Evolutionary conservation across 106 monocot species (phyloP), one percentile per base, ranked within the genome.

Genomic region (Allium cepa): DNA sequence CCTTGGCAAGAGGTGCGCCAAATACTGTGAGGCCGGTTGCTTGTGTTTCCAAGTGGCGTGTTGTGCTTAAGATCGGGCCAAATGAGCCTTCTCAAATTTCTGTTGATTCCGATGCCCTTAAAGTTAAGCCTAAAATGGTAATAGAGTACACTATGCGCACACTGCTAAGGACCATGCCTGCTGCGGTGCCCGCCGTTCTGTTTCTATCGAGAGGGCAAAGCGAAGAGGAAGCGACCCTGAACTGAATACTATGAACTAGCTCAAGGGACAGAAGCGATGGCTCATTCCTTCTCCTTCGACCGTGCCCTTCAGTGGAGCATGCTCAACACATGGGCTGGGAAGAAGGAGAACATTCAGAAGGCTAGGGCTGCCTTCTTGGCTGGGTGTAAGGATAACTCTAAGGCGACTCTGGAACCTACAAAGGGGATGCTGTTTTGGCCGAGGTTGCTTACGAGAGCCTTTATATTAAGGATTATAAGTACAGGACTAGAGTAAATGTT

Each of bases 351-450:
- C 16, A 26, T 83, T 8, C 55, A 78, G 75, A 83, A 83, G 71
- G 82, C 82, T 4, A 51, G 67, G 66, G 78, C 78, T 10, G 82
- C 78, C 0, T 75, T 83, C 66, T 78, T 83, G 53, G 57, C 75
- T 7, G 73, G 82, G 78, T 83, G 82, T 74, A 83, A 83, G 82
- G 82, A 78, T 62, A 78, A 83, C 26, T 83, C 83, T 0, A 71
- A 72, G 56, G 83, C 83, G 1, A 83, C 83, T 5, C 75, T 79
- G 83, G 83, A 14, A 67, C 66, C 15, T 79, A 83, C 72, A 75
- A 67, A 53, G 83, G 83, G 15, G 83, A 72, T 47, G 83, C 77
- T 4, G 71, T 62, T 0, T 71, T 60, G 45, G 78, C 49, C 9
- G 81, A 71, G 7, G 78, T 70, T 16, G 78, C 55, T 7, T 71